A percentile compares a stretch with the other conserved stretches of the same genome.
Evolutionary conservation across 495 filamentous ascomycete genomes (phyloP).

Genomic region (Aspergillus saccharolyticus): DNA sequence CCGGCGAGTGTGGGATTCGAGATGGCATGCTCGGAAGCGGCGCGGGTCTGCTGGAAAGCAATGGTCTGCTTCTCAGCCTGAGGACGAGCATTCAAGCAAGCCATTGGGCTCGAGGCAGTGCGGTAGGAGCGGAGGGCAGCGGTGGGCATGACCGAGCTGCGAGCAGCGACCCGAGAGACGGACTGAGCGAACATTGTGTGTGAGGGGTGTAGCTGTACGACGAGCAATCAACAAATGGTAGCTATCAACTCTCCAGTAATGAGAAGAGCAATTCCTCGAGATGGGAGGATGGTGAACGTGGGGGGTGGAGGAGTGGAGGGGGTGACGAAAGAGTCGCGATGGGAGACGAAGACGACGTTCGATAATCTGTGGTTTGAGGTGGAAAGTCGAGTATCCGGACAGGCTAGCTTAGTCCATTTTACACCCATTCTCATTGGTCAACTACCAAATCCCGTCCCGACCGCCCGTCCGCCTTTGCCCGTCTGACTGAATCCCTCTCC

Average conservation of each 20-base stretch:
- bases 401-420: conserved; percentile 36
- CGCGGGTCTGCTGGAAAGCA: conserved; percentile 53
- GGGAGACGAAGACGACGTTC: conserved; percentile 36
- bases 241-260: conserved; percentile 17
- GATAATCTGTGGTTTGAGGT: conserved; percentile 37
- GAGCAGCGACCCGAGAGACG: conserved; percentile 42
- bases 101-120: conserved; percentile 29
- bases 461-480: conserved; percentile 6
- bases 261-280: conserved; percentile 24
- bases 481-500: background rate
- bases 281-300: conserved; percentile 15
- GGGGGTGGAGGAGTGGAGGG: conserved; percentile 33
- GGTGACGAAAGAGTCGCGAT: conserved; percentile 26
- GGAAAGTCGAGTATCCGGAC: conserved; percentile 44
- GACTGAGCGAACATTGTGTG: conserved; percentile 48
- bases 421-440: conserved; percentile 33
- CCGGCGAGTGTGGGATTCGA: conserved; percentile 94
- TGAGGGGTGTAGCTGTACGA: conserved; percentile 29
- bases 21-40: conserved; percentile 78
- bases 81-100: conserved; percentile 32
- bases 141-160: conserved; percentile 37
- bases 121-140: conserved; percentile 35
- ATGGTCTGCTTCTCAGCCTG: conserved; percentile 26
- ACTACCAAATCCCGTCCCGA: conserved; percentile 11
- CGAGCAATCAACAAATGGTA: conserved; percentile 30